Percentiles rank a stretch among this genome's conserved stretches.
Evolutionary conservation across 225 moss, liverwort and hornwort species (phyloP).

Genomic region (Rhytidiadelphus loreus): DNA sequence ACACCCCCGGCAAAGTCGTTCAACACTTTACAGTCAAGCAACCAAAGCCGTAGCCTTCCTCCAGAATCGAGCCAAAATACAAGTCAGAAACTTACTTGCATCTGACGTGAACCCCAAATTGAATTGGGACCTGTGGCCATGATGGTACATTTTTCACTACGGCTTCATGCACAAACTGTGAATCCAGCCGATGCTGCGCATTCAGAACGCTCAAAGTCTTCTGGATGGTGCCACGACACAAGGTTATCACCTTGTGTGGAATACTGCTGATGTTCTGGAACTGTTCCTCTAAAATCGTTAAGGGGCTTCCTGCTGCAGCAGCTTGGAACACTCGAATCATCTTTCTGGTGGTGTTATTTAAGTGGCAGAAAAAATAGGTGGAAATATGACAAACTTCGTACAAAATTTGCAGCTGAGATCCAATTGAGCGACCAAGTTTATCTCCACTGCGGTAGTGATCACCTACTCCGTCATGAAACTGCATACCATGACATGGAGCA

Average conservation of each 20-base stretch:
- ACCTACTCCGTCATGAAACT: conserved; percentile 38
- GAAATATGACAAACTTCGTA: conserved; percentile 28
- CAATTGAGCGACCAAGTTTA: conserved; percentile 20
- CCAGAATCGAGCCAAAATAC: background rate
- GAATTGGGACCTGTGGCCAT: conserved; percentile 10
- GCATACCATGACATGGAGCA: conserved; percentile 82
- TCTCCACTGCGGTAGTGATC: conserved; percentile 18
- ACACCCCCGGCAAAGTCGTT: background rate
- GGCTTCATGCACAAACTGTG: conserved; percentile 44
- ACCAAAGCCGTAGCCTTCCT: background rate
- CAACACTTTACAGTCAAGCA: background rate
- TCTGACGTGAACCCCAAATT: conserved; percentile 17
- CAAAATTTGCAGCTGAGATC: conserved; percentile 17
- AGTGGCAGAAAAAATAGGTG: conserved; percentile 44
- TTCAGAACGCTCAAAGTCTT: conserved; percentile 43
- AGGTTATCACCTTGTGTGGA: conserved; percentile 75
- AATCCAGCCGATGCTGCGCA: conserved; percentile 13
- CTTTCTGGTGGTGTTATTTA: conserved; percentile 36
- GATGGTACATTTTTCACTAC: conserved; percentile 33
- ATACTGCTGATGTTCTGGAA: conserved; percentile 74
- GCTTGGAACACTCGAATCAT: conserved; percentile 68
- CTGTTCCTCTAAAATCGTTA: conserved; percentile 65
- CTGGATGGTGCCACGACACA: conserved; percentile 74
- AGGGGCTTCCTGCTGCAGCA: conserved; percentile 25
- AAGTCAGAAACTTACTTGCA: conserved; percentile 14